Evolutionary conservation across 2,329 filamentous ascomycete species (phyloP).

Genomic region (Hirsutella minnesotensis): DNA sequence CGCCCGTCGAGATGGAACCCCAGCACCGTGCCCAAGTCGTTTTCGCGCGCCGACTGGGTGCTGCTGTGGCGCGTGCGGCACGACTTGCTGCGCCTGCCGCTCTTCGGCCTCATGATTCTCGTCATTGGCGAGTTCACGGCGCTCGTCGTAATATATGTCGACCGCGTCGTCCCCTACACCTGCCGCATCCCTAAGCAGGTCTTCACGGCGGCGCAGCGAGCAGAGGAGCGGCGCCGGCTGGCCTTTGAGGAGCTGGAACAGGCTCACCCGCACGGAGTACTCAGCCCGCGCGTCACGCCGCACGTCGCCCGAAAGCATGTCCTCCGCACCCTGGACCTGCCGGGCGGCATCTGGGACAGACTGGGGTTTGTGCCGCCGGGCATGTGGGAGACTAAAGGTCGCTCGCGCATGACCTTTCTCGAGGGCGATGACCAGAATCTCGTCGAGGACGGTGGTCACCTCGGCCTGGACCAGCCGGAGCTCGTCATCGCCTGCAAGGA

Average conservation of each 20-base stretch:
- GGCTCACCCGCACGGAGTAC: conserved; percentile 21
- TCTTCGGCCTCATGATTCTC: conserved; percentile 65
- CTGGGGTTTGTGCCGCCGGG: conserved; percentile 33
- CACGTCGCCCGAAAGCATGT: conserved; percentile 23
- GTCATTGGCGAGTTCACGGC: conserved; percentile 82
- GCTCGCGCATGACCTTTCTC: conserved; percentile 48
- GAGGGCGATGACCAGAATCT: conserved; percentile 61
- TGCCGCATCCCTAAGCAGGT: conserved; percentile 76
- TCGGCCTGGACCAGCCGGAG: conserved; percentile 49
- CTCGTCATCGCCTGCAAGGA: conserved; percentile 59
- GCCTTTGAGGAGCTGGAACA: conserved; percentile 33
- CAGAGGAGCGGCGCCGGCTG: conserved; percentile 37
- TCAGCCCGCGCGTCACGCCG: conserved; percentile 18
- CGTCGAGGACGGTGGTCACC: conserved; percentile 43
- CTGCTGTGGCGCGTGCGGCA: conserved; percentile 54
- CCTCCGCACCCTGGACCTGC: conserved; percentile 30
- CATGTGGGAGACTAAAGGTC: conserved; percentile 43
- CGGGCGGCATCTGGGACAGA: conserved; percentile 37
- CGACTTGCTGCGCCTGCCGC: conserved; percentile 66
- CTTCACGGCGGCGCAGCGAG: conserved; percentile 39
- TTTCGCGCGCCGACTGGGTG: conserved; percentile 57
- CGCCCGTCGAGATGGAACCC: conserved; percentile 27
- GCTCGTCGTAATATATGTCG: conserved; percentile 60
- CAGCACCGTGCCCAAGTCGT: conserved; percentile 18
- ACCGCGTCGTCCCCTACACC: conserved; percentile 61